Evolutionary conservation across 2,329 filamentous ascomycete genomes (phyloP).

Genomic region (Conoideocrella luteorostrata): DNA sequence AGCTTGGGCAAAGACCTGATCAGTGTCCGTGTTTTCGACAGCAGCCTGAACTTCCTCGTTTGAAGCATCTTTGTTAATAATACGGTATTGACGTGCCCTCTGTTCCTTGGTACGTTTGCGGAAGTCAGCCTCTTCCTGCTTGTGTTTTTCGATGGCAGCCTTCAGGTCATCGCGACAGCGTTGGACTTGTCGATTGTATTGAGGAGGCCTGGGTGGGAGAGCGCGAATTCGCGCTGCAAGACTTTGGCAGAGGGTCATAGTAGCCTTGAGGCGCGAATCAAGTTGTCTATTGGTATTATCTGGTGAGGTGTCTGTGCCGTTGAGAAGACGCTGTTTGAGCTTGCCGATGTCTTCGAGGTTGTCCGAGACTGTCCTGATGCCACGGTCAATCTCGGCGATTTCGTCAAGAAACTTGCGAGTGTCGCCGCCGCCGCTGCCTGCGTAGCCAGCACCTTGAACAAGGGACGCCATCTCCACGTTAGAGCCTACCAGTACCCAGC

Average conservation of each 20-base stretch:
- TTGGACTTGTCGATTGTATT: constrained; percentile 66
- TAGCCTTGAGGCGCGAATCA: constrained; percentile 67
- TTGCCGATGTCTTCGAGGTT: constrained; percentile 66
- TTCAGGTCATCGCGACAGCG: constrained; percentile 77
- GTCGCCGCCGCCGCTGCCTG: constrained; percentile 48
- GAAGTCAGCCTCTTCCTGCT: constrained; percentile 73
- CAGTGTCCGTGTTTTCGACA: constrained; percentile 69
- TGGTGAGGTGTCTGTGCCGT: constrained; percentile 65
- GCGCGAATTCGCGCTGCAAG: constrained; percentile 73
- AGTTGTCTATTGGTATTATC: constrained; percentile 64
- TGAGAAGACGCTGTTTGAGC: constrained; percentile 65
- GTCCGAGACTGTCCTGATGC: constrained; percentile 66
- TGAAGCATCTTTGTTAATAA: constrained; percentile 75
- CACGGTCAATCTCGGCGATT: constrained; percentile 71
- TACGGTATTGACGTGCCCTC: constrained; percentile 83
- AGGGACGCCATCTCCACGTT: constrained; percentile 69
- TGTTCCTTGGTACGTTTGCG: constrained; percentile 74
- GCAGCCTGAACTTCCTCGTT: constrained; percentile 70
- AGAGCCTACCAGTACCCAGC: constrained; percentile 24
- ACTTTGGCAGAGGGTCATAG: constrained; percentile 75
- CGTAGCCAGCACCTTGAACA: constrained; percentile 38
- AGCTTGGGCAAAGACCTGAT: constrained; percentile 83
- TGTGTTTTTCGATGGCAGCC: constrained; percentile 73
- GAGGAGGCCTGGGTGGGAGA: constrained; percentile 76
- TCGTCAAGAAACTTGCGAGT: constrained; percentile 73